Base-by-base conservation (phyloP, 257 asterid genomes). In the Petrea volubilis region DNA sequence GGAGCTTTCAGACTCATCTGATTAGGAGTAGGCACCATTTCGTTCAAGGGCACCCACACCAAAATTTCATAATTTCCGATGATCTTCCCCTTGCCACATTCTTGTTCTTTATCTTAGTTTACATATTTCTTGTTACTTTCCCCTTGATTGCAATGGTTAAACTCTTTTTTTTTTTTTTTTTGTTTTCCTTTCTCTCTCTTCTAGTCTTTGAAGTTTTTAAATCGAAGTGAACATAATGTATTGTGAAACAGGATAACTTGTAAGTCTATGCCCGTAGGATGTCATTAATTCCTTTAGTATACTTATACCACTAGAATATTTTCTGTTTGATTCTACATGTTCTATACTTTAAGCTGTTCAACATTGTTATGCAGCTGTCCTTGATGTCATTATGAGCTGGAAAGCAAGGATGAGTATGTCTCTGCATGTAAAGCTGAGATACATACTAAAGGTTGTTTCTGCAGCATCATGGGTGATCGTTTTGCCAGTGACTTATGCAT, bases 401-500 rank as follows among this genome's bases (percentile, higher is more conserved):
- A 85, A 82, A 83, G 93, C 96, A 53, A 82, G 97, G 79, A 87
- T 74, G 84, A 89, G 89, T 79, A 91, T 88, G 99, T 75, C 99
- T 31, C 65, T 81, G 67, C 86, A 94, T 72, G 99, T 91, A 27
- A 89, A 94, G 83, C 96, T 94, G 60, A 85, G 99, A 85, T 94
- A 89, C 81, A 64, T 91, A 17, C 66, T 91, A 17, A 94, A 94
- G 85, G 87, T 82, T 68, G 79, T 85, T 60, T 82, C 96, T 64
- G 96, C 96, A 36, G 95, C 96, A 36, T 85, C 83, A 43, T 94
- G 99, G 99, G 91, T 86, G 75, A 77, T 94, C 62, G 85, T 94
- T 64, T 83, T 94, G 83, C 92, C 97, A 28, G 96, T 94, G 71
- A 89, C 99, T 67, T 94, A 91, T 75, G 99, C 98, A 38, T 94